A percentile compares a stretch with the other conserved stretches of the same genome.
phyloP scores from a whole-genome alignment of 805 yeast species.

The Lipomyces yamadae region DNA sequence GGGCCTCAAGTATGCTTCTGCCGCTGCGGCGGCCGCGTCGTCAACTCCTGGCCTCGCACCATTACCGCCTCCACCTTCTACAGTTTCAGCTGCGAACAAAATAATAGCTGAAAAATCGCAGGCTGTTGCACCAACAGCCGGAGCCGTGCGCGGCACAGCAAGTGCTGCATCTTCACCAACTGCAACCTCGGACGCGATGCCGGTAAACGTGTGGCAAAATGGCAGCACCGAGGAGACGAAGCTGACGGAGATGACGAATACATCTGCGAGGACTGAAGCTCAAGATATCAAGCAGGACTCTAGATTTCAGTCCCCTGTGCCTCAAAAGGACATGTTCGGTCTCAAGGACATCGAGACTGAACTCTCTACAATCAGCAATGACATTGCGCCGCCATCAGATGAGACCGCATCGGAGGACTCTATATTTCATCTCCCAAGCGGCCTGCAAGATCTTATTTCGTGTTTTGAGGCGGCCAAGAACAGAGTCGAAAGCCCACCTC shows the following conservation, averaged over 20 bases:
- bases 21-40: conserved; percentile 45
- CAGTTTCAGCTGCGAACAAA: conserved; percentile 32
- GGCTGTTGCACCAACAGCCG: conserved; percentile 33
- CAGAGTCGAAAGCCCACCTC: conserved; percentile 58
- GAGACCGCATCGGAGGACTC: conserved; percentile 32
- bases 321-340: conserved; percentile 15
- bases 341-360: conserved; percentile 33
- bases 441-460: conserved; percentile 48
- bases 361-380: conserved; percentile 15
- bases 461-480: conserved; percentile 50
- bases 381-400: conserved; percentile 31
- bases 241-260: not conserved
- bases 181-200: conserved; percentile 30
- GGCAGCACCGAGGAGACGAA: conserved; percentile 8
- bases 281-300: not conserved
- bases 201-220: conserved; percentile 33
- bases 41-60: conserved; percentile 38
- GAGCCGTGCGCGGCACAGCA: conserved; percentile 25
- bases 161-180: conserved; percentile 34
- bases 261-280: not conserved
- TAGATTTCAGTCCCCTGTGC: conserved; percentile 5
- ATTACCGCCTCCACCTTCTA: conserved; percentile 38
- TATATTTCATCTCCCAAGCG: conserved; percentile 47
- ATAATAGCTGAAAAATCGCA: conserved; percentile 35
- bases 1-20: conserved; percentile 52